These are phyloP conservation scores for Kwoniella dendrophila DNA, from an alignment of 768 basidiomycete genomes.

Conservation along the genomic window DNA sequence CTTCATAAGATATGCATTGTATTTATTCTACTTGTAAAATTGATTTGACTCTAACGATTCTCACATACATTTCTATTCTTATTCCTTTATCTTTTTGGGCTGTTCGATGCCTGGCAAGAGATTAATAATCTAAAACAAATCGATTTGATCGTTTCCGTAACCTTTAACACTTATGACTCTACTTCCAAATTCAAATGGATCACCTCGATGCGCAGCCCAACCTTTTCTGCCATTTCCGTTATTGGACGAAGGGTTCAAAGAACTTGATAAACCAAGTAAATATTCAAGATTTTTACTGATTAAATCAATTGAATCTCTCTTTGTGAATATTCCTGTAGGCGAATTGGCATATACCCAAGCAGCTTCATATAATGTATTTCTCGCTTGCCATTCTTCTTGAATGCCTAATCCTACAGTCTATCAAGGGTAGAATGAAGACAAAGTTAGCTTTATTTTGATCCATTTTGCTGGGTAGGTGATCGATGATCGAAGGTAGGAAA, in stretches of 20 bases:
- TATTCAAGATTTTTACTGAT: slow-evolving; percentile 64
- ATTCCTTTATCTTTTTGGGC: no score
- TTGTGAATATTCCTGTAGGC: slow-evolving; percentile 57
- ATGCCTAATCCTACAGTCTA: slow-evolving; percentile 59
- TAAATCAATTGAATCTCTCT: slow-evolving; percentile 62
- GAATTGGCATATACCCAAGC: slow-evolving; percentile 69
- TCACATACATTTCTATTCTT: not conserved
- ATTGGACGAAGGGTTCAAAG: no score
- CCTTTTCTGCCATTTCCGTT: slow-evolving; percentile 10
- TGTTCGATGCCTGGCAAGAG: no score
- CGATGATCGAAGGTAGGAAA: not conserved
- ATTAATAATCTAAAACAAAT: slow-evolving; percentile 60
- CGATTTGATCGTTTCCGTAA: slow-evolving; percentile 60
- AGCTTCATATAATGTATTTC: slow-evolving; percentile 76
- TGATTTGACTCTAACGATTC: no score
- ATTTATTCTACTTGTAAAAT: no score
- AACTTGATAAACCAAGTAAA: slow-evolving; percentile 58
- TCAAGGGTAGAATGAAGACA: not conserved
- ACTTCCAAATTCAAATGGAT: slow-evolving; percentile 65
- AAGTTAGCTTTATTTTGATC: not conserved
- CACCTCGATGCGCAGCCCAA: slow-evolving; percentile 57
- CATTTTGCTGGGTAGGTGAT: not conserved
- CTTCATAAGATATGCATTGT: no score
- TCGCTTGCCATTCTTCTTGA: slow-evolving; percentile 69
- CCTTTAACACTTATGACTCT: slow-evolving; percentile 62